Conservation (phyloP, 2,329 filamentous ascomycete species). For the Ilyonectria robusta region DNA sequence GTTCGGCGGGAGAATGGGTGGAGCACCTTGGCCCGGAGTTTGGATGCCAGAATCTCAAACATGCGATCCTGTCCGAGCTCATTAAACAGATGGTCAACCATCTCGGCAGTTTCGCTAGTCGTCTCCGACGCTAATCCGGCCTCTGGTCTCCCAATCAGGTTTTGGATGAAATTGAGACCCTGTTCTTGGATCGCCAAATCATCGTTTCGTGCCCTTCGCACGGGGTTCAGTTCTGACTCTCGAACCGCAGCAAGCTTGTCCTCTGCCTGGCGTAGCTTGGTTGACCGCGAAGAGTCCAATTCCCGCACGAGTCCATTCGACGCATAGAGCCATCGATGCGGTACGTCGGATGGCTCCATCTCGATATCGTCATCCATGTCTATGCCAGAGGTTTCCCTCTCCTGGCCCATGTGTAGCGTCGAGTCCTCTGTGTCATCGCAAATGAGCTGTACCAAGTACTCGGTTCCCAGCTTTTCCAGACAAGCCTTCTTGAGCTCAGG, state of each 20-base stretch:
- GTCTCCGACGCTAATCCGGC: constrained; percentile 65
- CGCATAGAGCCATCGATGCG: constrained; percentile 54
- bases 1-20: constrained; percentile 65
- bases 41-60: constrained; percentile 85
- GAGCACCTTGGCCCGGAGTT: constrained; percentile 76
- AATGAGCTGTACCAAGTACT: constrained; percentile 86
- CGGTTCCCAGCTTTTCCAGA: constrained; percentile 81
- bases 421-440: constrained; percentile 73
- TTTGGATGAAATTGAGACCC: constrained; percentile 89
- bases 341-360: constrained; percentile 65
- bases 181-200: constrained; percentile 92
- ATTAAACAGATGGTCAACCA: constrained; percentile 88
- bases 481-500: constrained; percentile 83
- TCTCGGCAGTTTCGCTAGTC: constrained; percentile 70
- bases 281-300: constrained; percentile 55
- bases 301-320: constrained; percentile 51
- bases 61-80: constrained; percentile 83
- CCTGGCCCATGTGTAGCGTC: constrained; percentile 58
- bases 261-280: constrained; percentile 65
- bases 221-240: constrained; percentile 78
- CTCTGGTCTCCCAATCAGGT: constrained; percentile 79
- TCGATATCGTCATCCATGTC: constrained; percentile 72
- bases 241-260: constrained; percentile 66
- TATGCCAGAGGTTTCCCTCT: constrained; percentile 49
- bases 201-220: constrained; percentile 79